These are phyloP conservation scores for Ophiobolus disseminans DNA, from an alignment of 2,329 filamentous ascomycete species.

Conservation along the genomic window DNA sequence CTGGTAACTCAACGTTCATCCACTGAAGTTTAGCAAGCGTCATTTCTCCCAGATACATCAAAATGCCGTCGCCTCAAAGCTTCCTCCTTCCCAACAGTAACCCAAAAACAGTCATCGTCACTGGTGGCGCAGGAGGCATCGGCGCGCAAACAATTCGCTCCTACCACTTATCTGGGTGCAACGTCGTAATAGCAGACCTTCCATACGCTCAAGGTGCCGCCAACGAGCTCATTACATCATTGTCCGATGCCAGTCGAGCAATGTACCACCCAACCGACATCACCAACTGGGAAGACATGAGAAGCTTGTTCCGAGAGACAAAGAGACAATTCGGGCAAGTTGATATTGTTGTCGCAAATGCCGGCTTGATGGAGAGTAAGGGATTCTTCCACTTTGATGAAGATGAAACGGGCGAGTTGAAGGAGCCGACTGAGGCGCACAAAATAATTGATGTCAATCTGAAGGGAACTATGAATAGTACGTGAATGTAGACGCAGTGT, in stretches of 20 bases:
- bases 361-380: slow-evolving; percentile 51
- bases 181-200: slow-evolving; percentile 51
- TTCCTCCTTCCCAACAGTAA: slow-evolving; percentile 20
- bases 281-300: slow-evolving; percentile 47
- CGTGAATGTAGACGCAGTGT: neutral
- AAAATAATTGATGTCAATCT: slow-evolving; percentile 51
- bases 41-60: too few species aligned
- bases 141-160: slow-evolving; percentile 49
- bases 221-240: slow-evolving; percentile 34
- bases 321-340: slow-evolving; percentile 45
- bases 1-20: too few species aligned
- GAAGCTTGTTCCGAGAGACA: slow-evolving; percentile 41
- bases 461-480: slow-evolving; percentile 56
- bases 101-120: slow-evolving; percentile 51
- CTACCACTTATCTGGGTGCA: slow-evolving; percentile 48
- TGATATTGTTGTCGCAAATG: slow-evolving; percentile 54
- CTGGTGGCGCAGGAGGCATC: slow-evolving; percentile 53
- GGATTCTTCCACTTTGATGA: slow-evolving; percentile 43
- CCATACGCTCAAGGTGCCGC: slow-evolving; percentile 30
- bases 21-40: too few species aligned
- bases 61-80: slow-evolving; percentile 1
- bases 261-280: slow-evolving; percentile 50
- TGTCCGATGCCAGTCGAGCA: slow-evolving; percentile 37
- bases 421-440: slow-evolving; percentile 32
- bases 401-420: slow-evolving; percentile 38